Evolutionary conservation across 2,329 filamentous ascomycete species (phyloP).

Genomic region (Colletotrichum neosansevieriae): DNA sequence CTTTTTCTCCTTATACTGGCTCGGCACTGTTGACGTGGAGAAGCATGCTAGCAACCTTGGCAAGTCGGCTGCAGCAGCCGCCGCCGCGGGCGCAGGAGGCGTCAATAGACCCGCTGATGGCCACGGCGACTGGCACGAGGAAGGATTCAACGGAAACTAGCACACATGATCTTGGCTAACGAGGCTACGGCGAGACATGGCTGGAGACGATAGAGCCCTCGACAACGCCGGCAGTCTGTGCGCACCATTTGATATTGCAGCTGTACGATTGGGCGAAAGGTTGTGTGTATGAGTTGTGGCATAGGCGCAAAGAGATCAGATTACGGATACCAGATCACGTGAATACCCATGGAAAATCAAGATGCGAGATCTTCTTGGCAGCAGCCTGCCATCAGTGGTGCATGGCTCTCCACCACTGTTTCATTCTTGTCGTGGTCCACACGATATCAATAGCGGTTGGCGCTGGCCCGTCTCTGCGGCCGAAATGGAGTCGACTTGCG

Average conservation of each 20-base stretch:
- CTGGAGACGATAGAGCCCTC: not conserved
- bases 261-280: slow-evolving; percentile 26
- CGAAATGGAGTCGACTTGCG: slow-evolving; percentile 9
- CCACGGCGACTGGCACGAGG: slow-evolving; percentile 73
- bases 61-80: slow-evolving; percentile 57
- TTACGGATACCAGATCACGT: slow-evolving; percentile 23
- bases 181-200: not conserved
- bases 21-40: slow-evolving; percentile 76
- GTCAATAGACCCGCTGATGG: slow-evolving; percentile 47
- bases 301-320: slow-evolving; percentile 28
- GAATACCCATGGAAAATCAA: slow-evolving; percentile 3
- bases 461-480: slow-evolving; percentile 29
- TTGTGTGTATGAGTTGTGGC: slow-evolving; percentile 16
- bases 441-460: slow-evolving; percentile 23
- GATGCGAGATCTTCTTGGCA: slow-evolving; percentile 1
- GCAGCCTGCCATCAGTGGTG: not conserved
- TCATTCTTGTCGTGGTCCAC: slow-evolving; percentile 21
- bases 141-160: slow-evolving; percentile 64
- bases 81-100: slow-evolving; percentile 53
- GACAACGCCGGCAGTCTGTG: not conserved
- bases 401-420: slow-evolving; percentile 21
- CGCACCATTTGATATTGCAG: slow-evolving; percentile 15
- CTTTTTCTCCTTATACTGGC: slow-evolving; percentile 88
- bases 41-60: slow-evolving; percentile 69
- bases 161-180: slow-evolving; percentile 24